phyloP scores from a whole-genome alignment of 140 eudicot species.

The Ambrosia hybrid region DNA sequence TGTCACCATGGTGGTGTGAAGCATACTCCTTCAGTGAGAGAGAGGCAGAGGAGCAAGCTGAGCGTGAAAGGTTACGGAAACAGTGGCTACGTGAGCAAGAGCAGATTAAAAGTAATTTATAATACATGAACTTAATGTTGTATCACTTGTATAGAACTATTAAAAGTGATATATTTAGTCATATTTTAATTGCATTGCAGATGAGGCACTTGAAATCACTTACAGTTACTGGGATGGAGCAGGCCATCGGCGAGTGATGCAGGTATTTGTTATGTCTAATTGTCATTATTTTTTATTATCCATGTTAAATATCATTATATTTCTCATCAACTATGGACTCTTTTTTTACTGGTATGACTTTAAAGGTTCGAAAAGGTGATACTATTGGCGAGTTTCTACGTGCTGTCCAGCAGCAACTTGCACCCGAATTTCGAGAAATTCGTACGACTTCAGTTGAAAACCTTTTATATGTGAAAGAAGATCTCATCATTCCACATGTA shows the following conservation, averaged over 20 bases:
- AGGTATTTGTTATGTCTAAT: constrained; percentile 40
- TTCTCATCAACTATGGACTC: not conserved
- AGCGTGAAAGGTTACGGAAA: constrained; percentile 87
- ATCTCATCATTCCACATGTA: constrained; percentile 98
- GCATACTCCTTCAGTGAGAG: constrained; percentile 92
- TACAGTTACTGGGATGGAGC: constrained; percentile 99
- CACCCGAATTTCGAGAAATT: constrained; percentile 97
- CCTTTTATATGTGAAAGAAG: constrained; percentile 92
- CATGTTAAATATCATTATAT: not conserved
- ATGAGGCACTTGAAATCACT: constrained; percentile 95
- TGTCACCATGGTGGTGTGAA: constrained; percentile 57
- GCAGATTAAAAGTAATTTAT: constrained; percentile 70
- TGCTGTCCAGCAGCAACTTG: constrained; percentile 99
- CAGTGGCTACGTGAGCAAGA: constrained; percentile 91
- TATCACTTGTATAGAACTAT: not conserved
- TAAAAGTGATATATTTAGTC: not conserved
- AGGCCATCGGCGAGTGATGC: constrained; percentile 92
- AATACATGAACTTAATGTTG: not conserved
- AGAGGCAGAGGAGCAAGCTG: constrained; percentile 99
- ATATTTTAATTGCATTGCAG: constrained; percentile 35
- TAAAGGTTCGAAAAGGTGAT: constrained; percentile 94
- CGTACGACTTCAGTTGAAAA: constrained; percentile 96
- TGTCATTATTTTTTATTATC: not conserved
- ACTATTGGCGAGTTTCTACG: constrained; percentile 87
- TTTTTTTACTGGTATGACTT: constrained; percentile 7